Conservation (phyloP, 768 basidiomycete species). For the Tylopilus cervinicoccineus region DNA sequence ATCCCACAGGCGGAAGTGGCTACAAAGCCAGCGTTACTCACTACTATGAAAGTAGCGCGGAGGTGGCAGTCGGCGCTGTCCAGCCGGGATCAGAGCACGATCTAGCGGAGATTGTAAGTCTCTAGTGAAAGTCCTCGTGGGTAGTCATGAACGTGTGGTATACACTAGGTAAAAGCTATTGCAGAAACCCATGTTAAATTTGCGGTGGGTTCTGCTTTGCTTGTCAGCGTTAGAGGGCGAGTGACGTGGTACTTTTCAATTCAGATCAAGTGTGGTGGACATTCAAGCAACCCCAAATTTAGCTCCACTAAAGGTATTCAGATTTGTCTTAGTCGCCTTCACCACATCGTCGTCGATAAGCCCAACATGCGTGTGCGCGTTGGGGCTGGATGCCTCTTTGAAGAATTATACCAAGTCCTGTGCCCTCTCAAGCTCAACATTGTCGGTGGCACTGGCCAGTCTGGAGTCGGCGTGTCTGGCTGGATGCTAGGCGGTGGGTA, state of each 20-base stretch:
- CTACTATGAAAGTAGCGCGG: conserved; percentile 13
- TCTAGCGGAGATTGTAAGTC: conserved; percentile 6
- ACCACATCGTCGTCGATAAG: conserved; percentile 2
- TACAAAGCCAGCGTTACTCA: conserved; percentile 12
- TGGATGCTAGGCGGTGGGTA: conserved; percentile 36
- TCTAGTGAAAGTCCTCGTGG: not conserved
- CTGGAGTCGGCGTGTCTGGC: conserved; percentile 31
- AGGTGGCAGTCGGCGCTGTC: conserved; percentile 6
- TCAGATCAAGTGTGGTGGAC: conserved; percentile 34
- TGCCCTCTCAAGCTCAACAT: conserved; percentile 8
- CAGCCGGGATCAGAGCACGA: conserved; percentile 13
- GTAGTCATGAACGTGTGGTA: not conserved
- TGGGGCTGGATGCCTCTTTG: conserved; percentile 28
- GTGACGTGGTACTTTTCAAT: not conserved
- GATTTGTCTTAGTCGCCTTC: conserved; percentile 25
- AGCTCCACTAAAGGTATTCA: conserved; percentile 32
- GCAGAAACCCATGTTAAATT: conserved; percentile 6
- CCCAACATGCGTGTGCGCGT: conserved; percentile 11
- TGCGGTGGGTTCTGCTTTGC: conserved; percentile 2
- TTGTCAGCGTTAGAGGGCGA: not conserved
- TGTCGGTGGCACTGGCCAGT: conserved; percentile 21
- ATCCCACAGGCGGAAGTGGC: conserved; percentile 9
- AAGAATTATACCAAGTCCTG: conserved; percentile 25
- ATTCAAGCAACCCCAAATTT: conserved; percentile 26
- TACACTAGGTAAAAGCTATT: conserved; percentile 7